A percentile compares a stretch with the other conserved stretches of the same genome.
These are phyloP conservation scores for Colletotrichum spaethianum DNA, from an alignment of 2,329 filamentous ascomycete genomes.

Conservation along the genomic window DNA sequence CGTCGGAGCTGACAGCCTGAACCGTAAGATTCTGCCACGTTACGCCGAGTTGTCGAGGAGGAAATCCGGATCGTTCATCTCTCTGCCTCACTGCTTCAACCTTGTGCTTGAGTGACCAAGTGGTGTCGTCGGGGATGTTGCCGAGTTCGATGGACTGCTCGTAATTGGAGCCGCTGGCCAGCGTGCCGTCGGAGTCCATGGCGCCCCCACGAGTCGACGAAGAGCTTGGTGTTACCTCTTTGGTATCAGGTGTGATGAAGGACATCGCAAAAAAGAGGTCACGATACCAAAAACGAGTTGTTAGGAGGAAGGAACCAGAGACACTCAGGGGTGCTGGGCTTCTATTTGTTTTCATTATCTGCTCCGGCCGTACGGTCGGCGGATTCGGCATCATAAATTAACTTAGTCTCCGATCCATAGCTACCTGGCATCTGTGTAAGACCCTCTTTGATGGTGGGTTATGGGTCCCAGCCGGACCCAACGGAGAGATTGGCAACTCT, in stretches of 20 bases:
- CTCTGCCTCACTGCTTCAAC: conserved; percentile 60
- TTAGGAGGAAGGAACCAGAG: background rate
- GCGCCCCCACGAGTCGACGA: conserved; percentile 17
- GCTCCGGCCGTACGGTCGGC: background rate
- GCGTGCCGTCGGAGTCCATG: conserved; percentile 41
- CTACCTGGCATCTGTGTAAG: conserved; percentile 26
- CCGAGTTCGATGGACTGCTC: conserved; percentile 35
- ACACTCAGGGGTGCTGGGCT: background rate
- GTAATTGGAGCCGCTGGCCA: conserved; percentile 31
- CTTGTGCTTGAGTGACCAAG: conserved; percentile 64
- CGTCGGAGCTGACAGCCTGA: conserved; percentile 71
- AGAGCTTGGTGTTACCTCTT: conserved; percentile 5
- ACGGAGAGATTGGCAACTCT: background rate
- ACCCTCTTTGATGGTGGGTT: conserved; percentile 1
- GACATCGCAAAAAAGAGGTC: background rate
- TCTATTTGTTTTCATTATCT: background rate
- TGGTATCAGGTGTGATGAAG: conserved; percentile 17
- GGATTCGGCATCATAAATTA: conserved; percentile 22
- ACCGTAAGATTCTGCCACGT: conserved; percentile 77
- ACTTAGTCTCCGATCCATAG: conserved; percentile 13
- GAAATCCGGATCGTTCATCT: conserved; percentile 61
- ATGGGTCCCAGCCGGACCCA: conserved; percentile 8
- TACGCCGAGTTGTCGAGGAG: conserved; percentile 69
- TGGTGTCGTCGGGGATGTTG: conserved; percentile 8
- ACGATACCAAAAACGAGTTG: background rate